Base-by-base conservation (phyloP, 2,329 filamentous ascomycete species). In the Aspergillus flavus region DNA sequence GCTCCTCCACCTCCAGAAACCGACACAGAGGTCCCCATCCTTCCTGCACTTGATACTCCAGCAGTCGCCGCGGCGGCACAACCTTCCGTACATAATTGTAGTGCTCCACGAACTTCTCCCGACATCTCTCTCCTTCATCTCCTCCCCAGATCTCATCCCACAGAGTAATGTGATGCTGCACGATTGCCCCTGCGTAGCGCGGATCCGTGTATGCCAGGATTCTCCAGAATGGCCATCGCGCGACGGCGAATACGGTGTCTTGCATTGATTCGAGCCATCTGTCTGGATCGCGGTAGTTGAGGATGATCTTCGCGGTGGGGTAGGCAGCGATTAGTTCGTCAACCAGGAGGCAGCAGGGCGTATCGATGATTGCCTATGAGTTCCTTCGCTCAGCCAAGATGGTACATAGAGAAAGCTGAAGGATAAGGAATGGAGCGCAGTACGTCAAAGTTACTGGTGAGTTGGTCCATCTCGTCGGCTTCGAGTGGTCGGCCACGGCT, bases 31-130 rank as follows among this genome's bases (percentile, higher is more conserved):
- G 64, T 1, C 21, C 58, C 65, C 65, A 67, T 23, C 65, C 65
- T 60, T 67, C 65, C 57, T 67, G 65, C 61, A 67, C 65, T 67
- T 67, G 55, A 65, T 41, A 41, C 39, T 41, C 39, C 39, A 41
- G 39, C 39, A 41, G 39, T 41, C 3, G 39, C 39, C 9, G 6
- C 3, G 39, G 39, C 39, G 39, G 16, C 19, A 41, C 39, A 41
- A n/a, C 39, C 19, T 41, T 41, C 6, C 16, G 19, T n/a, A 41
- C 39, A n/a, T 41, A n/a, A 41, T n/a, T 41, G 39, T 41, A 41
- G 16, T 41, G 39, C 19, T 41, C 39, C 2, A 41, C 19, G 39
- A 41, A 41, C 39, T n/a, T 41, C 19, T 41, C 39, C 16, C 16
- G 16, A 19, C 39, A 41, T 41, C 19, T 41, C 39, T 41, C 16